A percentile compares a stretch with the other conserved stretches of the same genome.
phyloP scores from a whole-genome alignment of 2,329 filamentous ascomycete species.

The Emmonsiellopsis sp. region DNA sequence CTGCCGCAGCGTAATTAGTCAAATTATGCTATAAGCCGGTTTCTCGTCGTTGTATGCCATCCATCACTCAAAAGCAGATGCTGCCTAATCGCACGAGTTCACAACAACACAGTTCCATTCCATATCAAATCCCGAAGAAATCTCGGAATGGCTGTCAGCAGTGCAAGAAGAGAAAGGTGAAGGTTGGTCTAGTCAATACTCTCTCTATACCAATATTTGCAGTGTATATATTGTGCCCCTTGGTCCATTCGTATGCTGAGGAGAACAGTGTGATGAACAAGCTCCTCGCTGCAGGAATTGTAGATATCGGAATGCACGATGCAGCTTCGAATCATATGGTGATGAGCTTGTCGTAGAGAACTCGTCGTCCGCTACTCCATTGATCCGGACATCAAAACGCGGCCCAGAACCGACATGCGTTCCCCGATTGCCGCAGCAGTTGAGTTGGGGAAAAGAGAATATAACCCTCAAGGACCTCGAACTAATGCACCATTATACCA shows the following conservation, averaged over 20 bases:
- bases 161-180: constrained; percentile 12
- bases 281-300: constrained; percentile 11
- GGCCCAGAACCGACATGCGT: neutral
- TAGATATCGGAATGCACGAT: constrained; percentile 6
- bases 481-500: constrained; percentile 11
- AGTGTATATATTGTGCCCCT: neutral
- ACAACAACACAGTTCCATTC: too few species aligned
- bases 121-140: constrained; percentile 1
- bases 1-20: too few species aligned
- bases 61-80: neutral
- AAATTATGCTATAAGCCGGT: too few species aligned
- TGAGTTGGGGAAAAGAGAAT: neutral
- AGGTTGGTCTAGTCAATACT: constrained; percentile 4
- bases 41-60: too few species aligned
- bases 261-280: constrained; percentile 11
- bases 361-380: too few species aligned
- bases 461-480: constrained; percentile 5
- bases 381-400: too few species aligned
- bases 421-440: neutral
- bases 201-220: neutral
- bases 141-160: constrained; percentile 11
- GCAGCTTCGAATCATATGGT: constrained; percentile 5
- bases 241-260: neutral
- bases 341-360: too few species aligned
- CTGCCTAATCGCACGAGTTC: neutral